phyloP scores from a whole-genome alignment of 495 filamentous ascomycete species.

The Talaromyces proteolyticus region DNA sequence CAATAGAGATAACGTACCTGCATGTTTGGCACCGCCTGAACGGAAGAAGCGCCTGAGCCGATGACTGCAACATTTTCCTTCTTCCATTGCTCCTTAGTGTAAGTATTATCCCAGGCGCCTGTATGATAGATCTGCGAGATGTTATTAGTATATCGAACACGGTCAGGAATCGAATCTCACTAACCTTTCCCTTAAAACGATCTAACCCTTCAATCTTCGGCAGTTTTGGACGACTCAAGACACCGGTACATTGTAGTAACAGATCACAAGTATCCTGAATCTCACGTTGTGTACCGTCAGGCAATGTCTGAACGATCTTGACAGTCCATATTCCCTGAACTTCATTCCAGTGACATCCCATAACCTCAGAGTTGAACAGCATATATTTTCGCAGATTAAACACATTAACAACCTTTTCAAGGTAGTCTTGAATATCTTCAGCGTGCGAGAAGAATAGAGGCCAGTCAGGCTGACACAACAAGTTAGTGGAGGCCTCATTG shows the following conservation, averaged over 20 bases:
- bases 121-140: conserved; percentile 45
- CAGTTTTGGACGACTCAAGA: background rate
- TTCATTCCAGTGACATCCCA: conserved; percentile 24
- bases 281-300: background rate
- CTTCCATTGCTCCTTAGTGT: conserved; percentile 49
- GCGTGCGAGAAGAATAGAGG: background rate
- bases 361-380: conserved; percentile 30
- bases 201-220: background rate
- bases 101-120: conserved; percentile 42
- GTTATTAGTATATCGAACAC: background rate
- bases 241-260: background rate
- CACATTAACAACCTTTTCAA: conserved; percentile 17
- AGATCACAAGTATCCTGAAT: background rate
- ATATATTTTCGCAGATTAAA: conserved; percentile 23
- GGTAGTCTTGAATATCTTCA: conserved; percentile 35
- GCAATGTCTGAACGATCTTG: background rate
- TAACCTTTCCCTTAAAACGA: background rate
- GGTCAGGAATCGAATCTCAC: background rate
- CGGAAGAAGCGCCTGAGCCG: conserved; percentile 25
- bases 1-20: background rate
- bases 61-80: conserved; percentile 34
- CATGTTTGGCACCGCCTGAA: conserved; percentile 36
- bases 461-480: background rate
- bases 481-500: background rate
- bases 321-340: background rate